Base-by-base conservation (phyloP, 2,329 filamentous ascomycete species). In the Corinectria fuckeliana region DNA sequence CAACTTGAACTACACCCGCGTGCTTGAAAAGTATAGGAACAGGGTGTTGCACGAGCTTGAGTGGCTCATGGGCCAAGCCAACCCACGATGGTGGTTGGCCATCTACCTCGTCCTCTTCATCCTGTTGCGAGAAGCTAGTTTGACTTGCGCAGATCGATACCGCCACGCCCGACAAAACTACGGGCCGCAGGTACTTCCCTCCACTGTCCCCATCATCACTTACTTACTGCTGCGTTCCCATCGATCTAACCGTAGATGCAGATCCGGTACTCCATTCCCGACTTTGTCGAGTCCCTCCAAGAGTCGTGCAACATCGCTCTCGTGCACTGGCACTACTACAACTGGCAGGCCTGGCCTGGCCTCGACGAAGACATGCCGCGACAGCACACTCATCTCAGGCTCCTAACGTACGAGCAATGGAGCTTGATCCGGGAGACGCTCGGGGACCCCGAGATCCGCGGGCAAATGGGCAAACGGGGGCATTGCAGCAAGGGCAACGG, bases 291-390 rank as follows among this genome's bases (percentile, higher is more conserved):
- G 32, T 69, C 76, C 5, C 71, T 83, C 2, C 82, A 84, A 14
- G 71, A 76, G 11, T 75, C 80, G 4, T 80, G 78, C 25, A 81
- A 79, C 49, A 77, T 77, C 50, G 71, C 84, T 25, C 77, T 85
- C 1, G 70, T 73, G 10, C 74, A 82, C 52, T 85, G 82, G 82
- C 80, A 82, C 48, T 84, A 84, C 63, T 84, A 78, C 69, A 80
- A 78, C 56, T 75, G 74, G 28, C 64, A 74, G 21, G 20, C 50
- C 5, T 72, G 69, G 70, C 69, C 73, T 2, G 61, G 63, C 44
- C 67, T 69, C 41, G 66, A 70, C 8, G 65, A 69, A 2, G 7
- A 9, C n/a, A 16, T 18, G 8, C n/a, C n/a, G 3, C 9, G n/a
- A 36, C 4, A 18, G n/a, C n/a, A 4, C n/a, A 36, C 7, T n/a